Percentiles rank a stretch among this genome's conserved stretches.
Evolutionary conservation across 1,284 basidiomycete genomes (phyloP).

Genomic region (Cronartium quercuum): DNA sequence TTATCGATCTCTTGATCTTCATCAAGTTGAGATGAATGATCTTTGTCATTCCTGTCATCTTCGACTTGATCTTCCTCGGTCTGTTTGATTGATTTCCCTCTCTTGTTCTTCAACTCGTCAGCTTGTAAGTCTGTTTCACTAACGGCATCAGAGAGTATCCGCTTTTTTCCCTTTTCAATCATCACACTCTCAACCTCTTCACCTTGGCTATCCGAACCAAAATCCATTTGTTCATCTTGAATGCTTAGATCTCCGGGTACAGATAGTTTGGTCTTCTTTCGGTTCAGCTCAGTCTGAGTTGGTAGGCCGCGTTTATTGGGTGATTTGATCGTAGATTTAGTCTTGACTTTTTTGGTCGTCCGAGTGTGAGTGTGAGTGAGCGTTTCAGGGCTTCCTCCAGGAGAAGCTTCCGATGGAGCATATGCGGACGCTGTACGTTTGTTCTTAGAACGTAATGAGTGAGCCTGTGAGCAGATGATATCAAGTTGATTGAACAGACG

Average conservation of each 20-base stretch:
- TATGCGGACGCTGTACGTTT: background rate
- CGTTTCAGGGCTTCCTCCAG: background rate
- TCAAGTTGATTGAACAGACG: too few relatives aligned
- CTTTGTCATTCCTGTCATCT: background rate
- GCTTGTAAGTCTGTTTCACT: slow-evolving; percentile 19
- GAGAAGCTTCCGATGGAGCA: background rate
- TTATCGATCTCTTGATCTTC: slow-evolving; percentile 17
- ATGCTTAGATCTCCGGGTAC: background rate
- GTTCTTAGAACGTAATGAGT: background rate
- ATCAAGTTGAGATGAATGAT: background rate
- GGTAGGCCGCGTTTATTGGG: background rate
- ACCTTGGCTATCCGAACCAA: background rate
- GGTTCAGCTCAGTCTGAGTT: background rate
- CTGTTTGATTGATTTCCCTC: slow-evolving; percentile 10
- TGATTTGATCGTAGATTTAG: background rate
- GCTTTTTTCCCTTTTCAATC: slow-evolving; percentile 3
- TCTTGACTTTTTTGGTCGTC: slow-evolving; percentile 1
- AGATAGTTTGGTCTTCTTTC: background rate
- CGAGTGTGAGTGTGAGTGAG: background rate
- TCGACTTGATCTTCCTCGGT: background rate
- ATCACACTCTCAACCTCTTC: background rate
- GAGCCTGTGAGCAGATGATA: background rate
- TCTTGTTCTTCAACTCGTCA: slow-evolving; percentile 16
- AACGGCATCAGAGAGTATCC: slow-evolving; percentile 23
- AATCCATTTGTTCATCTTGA: background rate